Percentiles rank a stretch among this genome's conserved stretches.
Conservation (phyloP, 2,329 filamentous ascomycete genomes). For the Corinectria fuckeliana region DNA sequence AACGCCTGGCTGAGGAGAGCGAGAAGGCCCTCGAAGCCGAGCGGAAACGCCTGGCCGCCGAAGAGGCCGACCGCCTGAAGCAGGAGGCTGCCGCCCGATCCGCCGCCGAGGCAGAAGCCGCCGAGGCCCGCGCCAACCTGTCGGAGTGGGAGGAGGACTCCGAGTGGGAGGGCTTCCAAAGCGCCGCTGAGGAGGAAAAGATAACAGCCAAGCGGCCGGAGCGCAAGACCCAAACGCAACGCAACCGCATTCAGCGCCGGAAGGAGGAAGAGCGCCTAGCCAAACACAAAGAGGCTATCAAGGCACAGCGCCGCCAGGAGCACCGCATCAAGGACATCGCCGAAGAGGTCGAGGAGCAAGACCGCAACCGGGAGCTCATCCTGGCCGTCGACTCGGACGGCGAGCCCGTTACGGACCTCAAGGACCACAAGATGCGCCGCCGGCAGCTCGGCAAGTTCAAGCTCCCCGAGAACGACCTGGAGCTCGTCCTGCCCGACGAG, state of each 20-base stretch:
- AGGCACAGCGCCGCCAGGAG: constrained; percentile 74
- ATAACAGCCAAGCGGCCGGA: constrained; percentile 72
- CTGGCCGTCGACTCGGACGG: constrained; percentile 43
- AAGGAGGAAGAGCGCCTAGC: constrained; percentile 84
- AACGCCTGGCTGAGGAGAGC: constrained; percentile 75
- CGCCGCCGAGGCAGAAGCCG: constrained; percentile 76
- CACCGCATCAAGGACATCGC: constrained; percentile 75
- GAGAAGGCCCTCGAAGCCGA: constrained; percentile 82
- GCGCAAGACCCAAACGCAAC: constrained; percentile 84
- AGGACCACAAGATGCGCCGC: constrained; percentile 70
- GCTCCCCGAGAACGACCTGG: constrained; percentile 79
- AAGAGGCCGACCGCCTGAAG: constrained; percentile 70
- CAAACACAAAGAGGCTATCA: constrained; percentile 78
- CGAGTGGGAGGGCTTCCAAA: constrained; percentile 90
- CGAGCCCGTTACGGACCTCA: constrained; percentile 58
- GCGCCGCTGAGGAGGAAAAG: constrained; percentile 74
- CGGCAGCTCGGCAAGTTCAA: constrained; percentile 76
- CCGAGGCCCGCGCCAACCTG: constrained; percentile 68
- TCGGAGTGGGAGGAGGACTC: constrained; percentile 86
- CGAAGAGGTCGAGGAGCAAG: constrained; percentile 65
- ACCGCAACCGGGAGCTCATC: constrained; percentile 55
- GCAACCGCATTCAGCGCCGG: constrained; percentile 86
- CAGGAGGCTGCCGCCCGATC: constrained; percentile 73
- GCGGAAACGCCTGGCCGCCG: constrained; percentile 71
- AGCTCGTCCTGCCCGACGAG: constrained; percentile 84